phyloP scores from a whole-genome alignment of 2,329 filamentous ascomycete genomes.

The Diaporthe sp. region DNA sequence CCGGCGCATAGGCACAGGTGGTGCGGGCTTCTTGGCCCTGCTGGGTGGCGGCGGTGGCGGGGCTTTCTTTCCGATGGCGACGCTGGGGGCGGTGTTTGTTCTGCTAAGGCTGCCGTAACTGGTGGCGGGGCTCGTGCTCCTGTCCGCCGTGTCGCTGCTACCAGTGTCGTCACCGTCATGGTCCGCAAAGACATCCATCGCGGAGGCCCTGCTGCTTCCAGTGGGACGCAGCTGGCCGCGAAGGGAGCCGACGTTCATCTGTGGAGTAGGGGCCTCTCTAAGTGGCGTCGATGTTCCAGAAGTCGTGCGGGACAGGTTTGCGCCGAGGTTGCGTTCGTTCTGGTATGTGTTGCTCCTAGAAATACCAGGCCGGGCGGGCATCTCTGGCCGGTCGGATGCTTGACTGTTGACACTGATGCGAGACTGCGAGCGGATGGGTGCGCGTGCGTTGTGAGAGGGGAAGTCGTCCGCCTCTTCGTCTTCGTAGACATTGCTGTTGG shows the following conservation, averaged over 20 bases:
- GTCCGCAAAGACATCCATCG: conserved; percentile 62
- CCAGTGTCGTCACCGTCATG: conserved; percentile 63
- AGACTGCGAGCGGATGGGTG: conserved; percentile 59
- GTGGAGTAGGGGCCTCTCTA: conserved; percentile 41
- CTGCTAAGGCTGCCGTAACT: conserved; percentile 68
- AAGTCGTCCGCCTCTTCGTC: conserved; percentile 53
- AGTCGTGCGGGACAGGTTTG: conserved; percentile 39
- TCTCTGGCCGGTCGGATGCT: conserved; percentile 43
- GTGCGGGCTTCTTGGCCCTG: conserved; percentile 68
- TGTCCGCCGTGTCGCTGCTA: conserved; percentile 66
- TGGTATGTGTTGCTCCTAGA: conserved; percentile 58
- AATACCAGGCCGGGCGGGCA: conserved; percentile 53
- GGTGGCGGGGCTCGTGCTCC: conserved; percentile 68
- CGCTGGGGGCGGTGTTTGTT: conserved; percentile 55
- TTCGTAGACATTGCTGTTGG: conserved; percentile 55
- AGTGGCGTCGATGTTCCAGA: conserved; percentile 42
- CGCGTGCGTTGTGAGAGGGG: conserved; percentile 55
- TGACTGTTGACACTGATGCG: conserved; percentile 45
- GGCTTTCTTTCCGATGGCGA: conserved; percentile 49
- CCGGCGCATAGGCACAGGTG: conserved; percentile 62
- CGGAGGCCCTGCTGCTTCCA: conserved; percentile 53
- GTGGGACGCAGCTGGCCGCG: conserved; percentile 62
- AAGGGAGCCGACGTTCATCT: conserved; percentile 52
- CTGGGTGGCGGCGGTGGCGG: conserved; percentile 63
- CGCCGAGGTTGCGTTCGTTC: conserved; percentile 39